Conservation (phyloP, 108 stramenopile species). For the Fistulifera pelliculosa region DNA sequence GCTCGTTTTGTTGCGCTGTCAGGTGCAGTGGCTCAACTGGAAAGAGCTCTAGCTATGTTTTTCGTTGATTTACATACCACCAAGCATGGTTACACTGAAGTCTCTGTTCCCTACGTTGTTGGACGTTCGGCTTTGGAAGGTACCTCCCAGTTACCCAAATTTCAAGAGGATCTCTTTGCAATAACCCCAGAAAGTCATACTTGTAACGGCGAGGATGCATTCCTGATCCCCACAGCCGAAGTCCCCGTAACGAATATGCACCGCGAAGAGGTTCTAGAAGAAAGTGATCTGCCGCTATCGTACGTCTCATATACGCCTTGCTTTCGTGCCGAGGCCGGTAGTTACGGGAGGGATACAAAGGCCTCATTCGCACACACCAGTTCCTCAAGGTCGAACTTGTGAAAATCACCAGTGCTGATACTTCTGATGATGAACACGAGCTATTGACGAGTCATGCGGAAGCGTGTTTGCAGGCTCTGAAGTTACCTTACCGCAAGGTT, state of each 20-base stretch:
- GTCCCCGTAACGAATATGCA: constrained; percentile 94
- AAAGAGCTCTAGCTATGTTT: constrained; percentile 90
- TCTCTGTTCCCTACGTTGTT: constrained; percentile 84
- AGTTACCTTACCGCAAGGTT: constrained; percentile 90
- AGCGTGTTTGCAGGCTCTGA: constrained; percentile 72
- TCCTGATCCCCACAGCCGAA: constrained; percentile 95
- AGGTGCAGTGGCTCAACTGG: constrained; percentile 80
- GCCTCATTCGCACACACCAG: constrained; percentile 96
- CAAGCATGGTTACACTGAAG: constrained; percentile 85
- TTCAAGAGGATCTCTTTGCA: constrained; percentile 93
- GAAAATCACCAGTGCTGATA: constrained; percentile 79
- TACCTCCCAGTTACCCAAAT: constrained; percentile 95
- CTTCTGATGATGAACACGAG: constrained; percentile 81
- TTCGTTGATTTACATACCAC: constrained; percentile 84
- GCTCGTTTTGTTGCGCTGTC: constrained; percentile 86
- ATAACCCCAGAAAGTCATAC: constrained; percentile 67
- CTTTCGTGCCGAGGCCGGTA: constrained; percentile 98
- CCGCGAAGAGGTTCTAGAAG: constrained; percentile 78
- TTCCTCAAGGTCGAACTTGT: constrained; percentile 98
- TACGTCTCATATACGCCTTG: constrained; percentile 91
- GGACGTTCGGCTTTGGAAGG: constrained; percentile 82
- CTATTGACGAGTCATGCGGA: constrained; percentile 79
- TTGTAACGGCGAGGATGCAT: constrained; percentile 96
- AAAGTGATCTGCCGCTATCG: constrained; percentile 73
- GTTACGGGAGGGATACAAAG: constrained; percentile 93